phyloP scores from a whole-genome alignment of 2,329 filamentous ascomycete species.

The Fusarium sororula region DNA sequence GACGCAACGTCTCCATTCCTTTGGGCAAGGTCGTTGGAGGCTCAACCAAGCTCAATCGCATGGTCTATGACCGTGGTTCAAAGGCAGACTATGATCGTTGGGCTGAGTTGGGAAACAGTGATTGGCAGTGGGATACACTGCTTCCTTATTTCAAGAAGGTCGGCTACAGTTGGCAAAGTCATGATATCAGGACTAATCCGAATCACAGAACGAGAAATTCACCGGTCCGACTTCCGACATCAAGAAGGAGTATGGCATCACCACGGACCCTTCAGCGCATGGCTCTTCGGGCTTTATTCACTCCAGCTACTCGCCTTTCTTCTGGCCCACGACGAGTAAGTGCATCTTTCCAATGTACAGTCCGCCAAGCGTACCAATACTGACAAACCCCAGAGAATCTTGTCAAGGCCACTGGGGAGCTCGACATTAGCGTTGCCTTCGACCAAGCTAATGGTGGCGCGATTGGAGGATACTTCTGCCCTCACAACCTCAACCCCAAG shows the following conservation, averaged over 20 bases:
- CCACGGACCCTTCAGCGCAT: conserved; percentile 20
- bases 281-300: conserved; percentile 28
- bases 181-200: background rate
- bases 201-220: conserved; percentile 29
- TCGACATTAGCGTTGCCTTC: conserved; percentile 9
- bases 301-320: conserved; percentile 33
- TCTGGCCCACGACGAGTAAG: conserved; percentile 40
- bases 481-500: conserved; percentile 30
- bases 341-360: accelerated
- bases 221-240: conserved; percentile 13
- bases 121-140: conserved; percentile 51
- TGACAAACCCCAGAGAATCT: conserved; percentile 18
- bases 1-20: conserved; percentile 22
- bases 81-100: conserved; percentile 56
- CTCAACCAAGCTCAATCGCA: conserved; percentile 52
- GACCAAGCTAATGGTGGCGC: conserved; percentile 34
- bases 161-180: background rate
- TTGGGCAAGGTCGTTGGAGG: conserved; percentile 52
- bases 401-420: conserved; percentile 17
- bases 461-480: conserved; percentile 31
- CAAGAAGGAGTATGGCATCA: conserved; percentile 24
- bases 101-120: conserved; percentile 55
- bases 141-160: conserved; percentile 58
- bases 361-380: accelerated
- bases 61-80: conserved; percentile 50